Evolutionary conservation across 345 rosid genomes (phyloP), one percentile per base, ranked within the genome.

Genomic region (Limnanthes douglasii): DNA sequence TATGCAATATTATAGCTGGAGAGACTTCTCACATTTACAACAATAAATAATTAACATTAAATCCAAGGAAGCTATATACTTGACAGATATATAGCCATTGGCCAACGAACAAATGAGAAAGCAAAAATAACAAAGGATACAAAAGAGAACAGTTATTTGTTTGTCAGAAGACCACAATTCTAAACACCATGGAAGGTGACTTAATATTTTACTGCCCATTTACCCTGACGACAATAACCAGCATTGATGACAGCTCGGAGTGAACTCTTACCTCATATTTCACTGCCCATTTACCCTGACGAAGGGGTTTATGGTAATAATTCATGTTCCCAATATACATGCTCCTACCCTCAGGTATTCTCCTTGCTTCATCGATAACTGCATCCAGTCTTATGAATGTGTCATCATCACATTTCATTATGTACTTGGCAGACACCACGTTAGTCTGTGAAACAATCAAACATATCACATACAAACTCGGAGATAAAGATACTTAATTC

Each of bases 171-270:
- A 27, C 31, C 2, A 27, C 12, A 13, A 9, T 18, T 17, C 1
- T 2, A 16, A 18, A 13, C 7, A 7, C 15, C n/a, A 2, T 21
- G 4, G 10, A 18, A n/a, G 7, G 12, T 12, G n/a, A 88, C 97
- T 90, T 88, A 90, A 30, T 79, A 74, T n/a, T 86, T 73, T 48
- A 83, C 97, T 14, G 86, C 93, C 97, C 97, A 88, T 83, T 88
- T 88, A 28, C 97, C 97, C 2, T 73, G 21, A 13, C 97, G 77
- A 18, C 15, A 31, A 31, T 14, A 38, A 21, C 21, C 11, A 5
- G 8, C 12, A 18, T 8, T 24, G 19, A 24, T 8, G 31, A 23
- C 12, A 35, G 3, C 39, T 10, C 22, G 20, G n/a, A 16, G 14
- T 51, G 11, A 13, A 51, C 18, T 22, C 6, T 37, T 75, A 88